Base-by-base conservation (phyloP, 2,329 filamentous ascomycete genomes). In the Alternaria sp. region DNA sequence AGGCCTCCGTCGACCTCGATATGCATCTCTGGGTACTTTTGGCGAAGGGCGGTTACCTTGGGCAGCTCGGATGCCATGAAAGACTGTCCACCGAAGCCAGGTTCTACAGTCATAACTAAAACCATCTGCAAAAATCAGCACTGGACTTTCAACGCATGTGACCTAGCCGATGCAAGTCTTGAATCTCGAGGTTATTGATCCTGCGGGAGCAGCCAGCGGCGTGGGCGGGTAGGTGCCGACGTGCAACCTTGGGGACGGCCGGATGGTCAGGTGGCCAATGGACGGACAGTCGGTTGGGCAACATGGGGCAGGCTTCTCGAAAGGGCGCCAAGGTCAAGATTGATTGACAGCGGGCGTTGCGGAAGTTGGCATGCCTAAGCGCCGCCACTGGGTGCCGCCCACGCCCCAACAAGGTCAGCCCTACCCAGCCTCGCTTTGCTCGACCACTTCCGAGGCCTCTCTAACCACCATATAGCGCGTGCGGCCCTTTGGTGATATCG, bases 1-100 rank as follows among this genome's bases (percentile, higher is more conserved):
- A 99, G 81, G 3, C 95, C 95, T 54, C 95, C 95, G 78, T 99
- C 95, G 41, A 99, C 94, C 81, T 99, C 95, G 73, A 99, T 99
- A 82, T 97, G 95, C 64, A 99, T 83, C 6, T 97, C 87, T 3
- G 95, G 94, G 78, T 98, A 99, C 74, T 87, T 89, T 76, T 90
- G 83, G 62, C 95, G 89, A 70, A 99, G 85, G 40, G 90, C 93
- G 68, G 90, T 82, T 25, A 99, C 95, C 83, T 99, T 99, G 76
- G 94, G 93, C 69, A 99, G 87, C 82, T 97, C 93, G 7, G 92
- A 92, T 12, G 93, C 89, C 93, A 98, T 98, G 85, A 99, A 99
- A 77, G 97, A 97, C 78, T 99, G 95, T 7, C 95, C 95, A 65
- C 95, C 95, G 76, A 99, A 99, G 46, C 95, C 95, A 45, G 95